Evolutionary conservation across 805 yeast species (phyloP), one percentile per base, ranked within the genome.

Genomic region (Teunomyces gatunensis): DNA sequence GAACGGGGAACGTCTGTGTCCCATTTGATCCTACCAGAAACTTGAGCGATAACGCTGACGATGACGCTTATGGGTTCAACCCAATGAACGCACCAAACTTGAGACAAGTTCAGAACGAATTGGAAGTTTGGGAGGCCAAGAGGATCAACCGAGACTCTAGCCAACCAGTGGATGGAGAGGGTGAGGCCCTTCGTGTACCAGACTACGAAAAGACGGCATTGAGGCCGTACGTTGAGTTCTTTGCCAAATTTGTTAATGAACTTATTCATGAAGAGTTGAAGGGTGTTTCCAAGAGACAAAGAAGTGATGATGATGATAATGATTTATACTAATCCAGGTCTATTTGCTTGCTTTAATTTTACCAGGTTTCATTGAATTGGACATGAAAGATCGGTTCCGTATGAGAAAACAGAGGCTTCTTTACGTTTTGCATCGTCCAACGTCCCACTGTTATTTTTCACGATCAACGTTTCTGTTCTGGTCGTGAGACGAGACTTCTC

Each of bases 1-100:
- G 89, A 2, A 94, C 99, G 0, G 97, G 97, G 6, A 86, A 88
- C 58, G 87, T 94, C 3, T 94, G 98, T 79, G 96, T 94, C 6
- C 97, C 98, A 0, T 85, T 81, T 53, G 82, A 80, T 55, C 83
- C 84, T 0, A 47, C 52, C 3, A 60, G 68, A 34, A 72, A 71
- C 52, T 54, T 73, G 30, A 60, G 67, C 6, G 60, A 57, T 15
- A 61, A 68, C 44, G 41, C 46, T 20, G 68, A 63, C 2, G 74
- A 72, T 50, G 77, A 70, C 47, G 64, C 50, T 0, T 73, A 71
- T 49, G 81, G 81, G 3, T 94, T 92, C 60, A 82, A 85, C 56
- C 97, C 97, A 2, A 77, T 78, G 53, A 73, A 71, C 10, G 91
- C 96, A 1, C 98, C 98, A 13, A 87, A 83, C 51, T 70, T 91